A percentile compares a stretch with the other conserved stretches of the same genome.
Evolutionary conservation across 768 basidiomycete species (phyloP).

Genomic region (Brasilioporus rufonigricans): DNA sequence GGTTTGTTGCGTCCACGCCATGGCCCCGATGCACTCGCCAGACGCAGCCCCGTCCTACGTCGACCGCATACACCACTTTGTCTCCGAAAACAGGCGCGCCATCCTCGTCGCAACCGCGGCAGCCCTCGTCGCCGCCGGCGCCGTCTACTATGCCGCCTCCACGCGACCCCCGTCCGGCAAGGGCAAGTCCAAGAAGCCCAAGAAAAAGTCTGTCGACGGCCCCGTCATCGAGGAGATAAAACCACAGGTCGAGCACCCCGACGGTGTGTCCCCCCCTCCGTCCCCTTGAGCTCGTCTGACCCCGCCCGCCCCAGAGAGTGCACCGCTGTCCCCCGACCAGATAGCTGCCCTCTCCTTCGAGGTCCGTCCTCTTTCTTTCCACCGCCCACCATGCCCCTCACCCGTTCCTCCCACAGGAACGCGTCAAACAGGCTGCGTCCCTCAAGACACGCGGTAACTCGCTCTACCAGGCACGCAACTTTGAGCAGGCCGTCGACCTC

Average conservation of each 20-base stretch:
- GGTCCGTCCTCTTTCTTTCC: conserved; percentile 37
- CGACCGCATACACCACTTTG: conserved; percentile 65
- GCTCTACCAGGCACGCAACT: conserved; percentile 64
- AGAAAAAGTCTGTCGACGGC: conserved; percentile 60
- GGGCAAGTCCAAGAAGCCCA: conserved; percentile 44
- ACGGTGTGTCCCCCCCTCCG: conserved; percentile 25
- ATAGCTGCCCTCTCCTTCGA: conserved; percentile 56
- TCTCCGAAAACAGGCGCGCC: conserved; percentile 78
- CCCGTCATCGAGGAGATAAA: conserved; percentile 79
- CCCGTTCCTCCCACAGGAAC: conserved; percentile 47
- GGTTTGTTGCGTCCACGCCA: neutral
- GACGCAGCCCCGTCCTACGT: conserved; percentile 35
- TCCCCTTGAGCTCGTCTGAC: neutral
- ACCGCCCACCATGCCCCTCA: conserved; percentile 3
- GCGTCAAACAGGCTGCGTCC: conserved; percentile 54
- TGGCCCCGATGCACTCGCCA: conserved; percentile 15
- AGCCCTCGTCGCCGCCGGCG: conserved; percentile 67
- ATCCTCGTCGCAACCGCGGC: conserved; percentile 71
- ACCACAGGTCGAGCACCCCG: conserved; percentile 39
- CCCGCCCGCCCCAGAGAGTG: conserved; percentile 34
- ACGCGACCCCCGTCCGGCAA: conserved; percentile 35
- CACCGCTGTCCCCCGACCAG: conserved; percentile 48
- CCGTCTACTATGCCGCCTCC: conserved; percentile 66
- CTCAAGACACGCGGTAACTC: conserved; percentile 73
- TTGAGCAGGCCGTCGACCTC: conserved; percentile 53